These are phyloP conservation scores for Volvox africanus DNA, from an alignment of 139 green algal genomes.

Conservation along the genomic window DNA sequence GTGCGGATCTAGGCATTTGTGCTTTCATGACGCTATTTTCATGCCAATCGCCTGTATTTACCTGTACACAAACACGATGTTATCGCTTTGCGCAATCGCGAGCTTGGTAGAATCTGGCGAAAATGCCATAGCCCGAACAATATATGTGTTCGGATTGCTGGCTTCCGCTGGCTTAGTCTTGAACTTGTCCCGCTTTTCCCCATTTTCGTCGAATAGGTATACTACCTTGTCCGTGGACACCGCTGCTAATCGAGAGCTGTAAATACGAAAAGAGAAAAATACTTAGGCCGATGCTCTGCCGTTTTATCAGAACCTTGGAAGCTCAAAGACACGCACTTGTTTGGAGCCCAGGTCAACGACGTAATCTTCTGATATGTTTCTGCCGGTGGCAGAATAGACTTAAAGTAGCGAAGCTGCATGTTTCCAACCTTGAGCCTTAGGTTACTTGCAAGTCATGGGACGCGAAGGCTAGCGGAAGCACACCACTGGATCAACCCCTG, in stretches of 20 bases:
- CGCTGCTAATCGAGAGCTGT: slow-evolving; percentile 79
- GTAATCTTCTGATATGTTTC: slow-evolving; percentile 77
- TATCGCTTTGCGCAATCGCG: slow-evolving; percentile 89
- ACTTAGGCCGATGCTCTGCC: neutral
- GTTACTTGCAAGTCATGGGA: slow-evolving; percentile 3
- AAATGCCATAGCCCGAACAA: slow-evolving; percentile 86
- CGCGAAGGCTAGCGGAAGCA: slow-evolving; percentile 5
- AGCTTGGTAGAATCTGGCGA: slow-evolving; percentile 87
- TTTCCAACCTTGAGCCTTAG: slow-evolving; percentile 1
- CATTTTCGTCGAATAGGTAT: slow-evolving; percentile 88
- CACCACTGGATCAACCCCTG: neutral
- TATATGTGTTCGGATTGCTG: slow-evolving; percentile 63
- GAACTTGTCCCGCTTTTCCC: slow-evolving; percentile 89
- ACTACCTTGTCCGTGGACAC: slow-evolving; percentile 85
- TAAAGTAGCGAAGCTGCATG: slow-evolving; percentile 81
- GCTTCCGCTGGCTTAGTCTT: slow-evolving; percentile 75
- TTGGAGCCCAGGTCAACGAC: slow-evolving; percentile 76
- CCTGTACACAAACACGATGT: slow-evolving; percentile 92
- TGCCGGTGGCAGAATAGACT: slow-evolving; percentile 67
- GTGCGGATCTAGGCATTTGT: no score
- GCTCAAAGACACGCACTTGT: slow-evolving; percentile 67
- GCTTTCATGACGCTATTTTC: neutral
- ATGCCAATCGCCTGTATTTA: slow-evolving; percentile 36
- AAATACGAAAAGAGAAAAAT: neutral
- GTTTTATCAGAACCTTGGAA: neutral